A percentile compares a stretch with the other conserved stretches of the same genome.
Conservation (phyloP, 1,284 basidiomycete species). For the Sphaerobolus stellatus region DNA sequence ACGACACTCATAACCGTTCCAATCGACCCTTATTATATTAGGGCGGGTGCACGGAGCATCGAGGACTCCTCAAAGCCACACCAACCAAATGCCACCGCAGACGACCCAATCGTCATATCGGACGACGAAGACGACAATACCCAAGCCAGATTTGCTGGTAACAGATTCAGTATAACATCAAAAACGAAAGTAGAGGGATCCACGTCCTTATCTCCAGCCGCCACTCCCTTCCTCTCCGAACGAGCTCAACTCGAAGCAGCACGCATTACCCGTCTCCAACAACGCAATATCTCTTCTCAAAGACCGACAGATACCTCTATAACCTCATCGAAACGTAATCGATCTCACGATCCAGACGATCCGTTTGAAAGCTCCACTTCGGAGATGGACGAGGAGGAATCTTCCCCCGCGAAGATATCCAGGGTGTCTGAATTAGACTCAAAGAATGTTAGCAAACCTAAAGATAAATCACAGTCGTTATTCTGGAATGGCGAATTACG, state of each 20-base stretch:
- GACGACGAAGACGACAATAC: slow-evolving; percentile 8
- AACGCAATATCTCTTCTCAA: slow-evolving; percentile 32
- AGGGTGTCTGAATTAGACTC: background rate
- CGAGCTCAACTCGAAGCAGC: slow-evolving; percentile 67
- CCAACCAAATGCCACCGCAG: background rate
- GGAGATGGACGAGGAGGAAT: slow-evolving; percentile 5
- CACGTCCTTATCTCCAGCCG: slow-evolving; percentile 1
- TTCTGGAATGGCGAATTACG: slow-evolving; percentile 74
- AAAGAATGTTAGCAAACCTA: too few species aligned
- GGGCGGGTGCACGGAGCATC: slow-evolving; percentile 6
- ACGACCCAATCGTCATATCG: slow-evolving; percentile 10
- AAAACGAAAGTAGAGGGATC: slow-evolving; percentile 3
- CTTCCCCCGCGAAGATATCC: slow-evolving; percentile 3
- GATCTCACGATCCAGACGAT: too few species aligned
- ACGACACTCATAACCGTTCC: background rate
- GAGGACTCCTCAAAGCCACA: background rate
- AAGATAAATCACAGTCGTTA: too few species aligned
- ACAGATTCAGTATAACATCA: background rate
- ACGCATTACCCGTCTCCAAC: slow-evolving; percentile 60
- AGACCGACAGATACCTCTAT: background rate
- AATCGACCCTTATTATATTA: background rate
- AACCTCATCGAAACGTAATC: background rate
- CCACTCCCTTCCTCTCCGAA: slow-evolving; percentile 51
- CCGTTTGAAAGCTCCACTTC: slow-evolving; percentile 17
- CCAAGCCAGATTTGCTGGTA: too few species aligned